A percentile compares a stretch with the other conserved stretches of the same genome.
phyloP scores from a whole-genome alignment of 768 basidiomycete species.

The Boletus eberwhitei region DNA sequence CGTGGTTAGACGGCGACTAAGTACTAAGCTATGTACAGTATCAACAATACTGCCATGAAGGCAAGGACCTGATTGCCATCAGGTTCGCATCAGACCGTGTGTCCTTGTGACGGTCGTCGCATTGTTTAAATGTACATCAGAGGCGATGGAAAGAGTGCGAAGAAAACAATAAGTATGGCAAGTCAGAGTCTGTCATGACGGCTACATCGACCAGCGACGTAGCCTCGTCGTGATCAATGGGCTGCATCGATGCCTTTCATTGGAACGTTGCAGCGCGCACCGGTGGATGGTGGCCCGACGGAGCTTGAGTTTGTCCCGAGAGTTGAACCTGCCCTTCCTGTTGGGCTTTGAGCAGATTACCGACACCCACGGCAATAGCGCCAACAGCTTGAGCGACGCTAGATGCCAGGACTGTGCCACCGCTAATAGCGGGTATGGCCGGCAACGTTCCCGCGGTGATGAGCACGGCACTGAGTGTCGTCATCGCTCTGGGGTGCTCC shows the following conservation, averaged over 20 bases:
- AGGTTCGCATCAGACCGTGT: constrained; percentile 4
- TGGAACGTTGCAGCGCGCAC: constrained; percentile 31
- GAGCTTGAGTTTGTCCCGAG: constrained; percentile 19
- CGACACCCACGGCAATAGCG: constrained; percentile 73
- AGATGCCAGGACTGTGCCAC: constrained; percentile 70
- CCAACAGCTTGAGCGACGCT: constrained; percentile 76
- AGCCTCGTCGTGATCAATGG: constrained; percentile 6
- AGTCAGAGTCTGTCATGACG: constrained; percentile 14
- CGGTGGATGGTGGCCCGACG: constrained; percentile 23
- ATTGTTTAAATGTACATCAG: constrained; percentile 9
- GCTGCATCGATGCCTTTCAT: constrained; percentile 7
- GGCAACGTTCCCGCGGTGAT: constrained; percentile 78
- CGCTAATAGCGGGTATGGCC: constrained; percentile 64
- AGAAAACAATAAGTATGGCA: constrained; percentile 21
- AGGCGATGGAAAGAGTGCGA: constrained; percentile 3
- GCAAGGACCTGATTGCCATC: constrained; percentile 12
- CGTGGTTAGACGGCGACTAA: constrained; percentile 24
- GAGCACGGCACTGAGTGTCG: constrained; percentile 69
- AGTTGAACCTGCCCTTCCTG: constrained; percentile 39
- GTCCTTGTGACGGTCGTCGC: constrained; percentile 7
- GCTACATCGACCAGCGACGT: constrained; percentile 24
- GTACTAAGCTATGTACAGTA: constrained; percentile 19
- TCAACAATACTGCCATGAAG: constrained; percentile 7
- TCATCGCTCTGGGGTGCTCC: constrained; percentile 77
- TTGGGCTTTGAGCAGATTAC: constrained; percentile 50